Evolutionary conservation across 176 grass and related monocot genomes (phyloP).

Genomic region (Cenchrus purpureus): DNA sequence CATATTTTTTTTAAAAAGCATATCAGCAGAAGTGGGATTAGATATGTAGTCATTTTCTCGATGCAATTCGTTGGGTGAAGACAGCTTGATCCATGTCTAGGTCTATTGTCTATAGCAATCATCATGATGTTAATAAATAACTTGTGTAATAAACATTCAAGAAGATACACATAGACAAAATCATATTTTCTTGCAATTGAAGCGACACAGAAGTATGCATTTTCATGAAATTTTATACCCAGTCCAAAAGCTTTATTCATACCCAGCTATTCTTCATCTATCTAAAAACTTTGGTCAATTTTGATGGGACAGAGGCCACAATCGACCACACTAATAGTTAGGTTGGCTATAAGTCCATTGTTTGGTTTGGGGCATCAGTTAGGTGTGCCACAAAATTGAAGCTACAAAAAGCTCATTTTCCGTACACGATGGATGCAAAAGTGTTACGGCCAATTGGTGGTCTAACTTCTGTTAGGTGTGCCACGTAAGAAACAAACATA

Average conservation of each 20-base stretch:
- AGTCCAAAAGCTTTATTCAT: slow-evolving; percentile 1
- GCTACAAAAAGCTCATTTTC: slow-evolving; percentile 39
- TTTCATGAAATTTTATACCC: slow-evolving; percentile 27
- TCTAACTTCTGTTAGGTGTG: slow-evolving; percentile 38
- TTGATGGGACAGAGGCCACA: slow-evolving; percentile 23
- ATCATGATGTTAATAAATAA: slow-evolving; percentile 32
- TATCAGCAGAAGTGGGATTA: slow-evolving; percentile 28
- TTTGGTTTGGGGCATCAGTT: slow-evolving; percentile 35
- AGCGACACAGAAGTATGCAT: slow-evolving; percentile 27
- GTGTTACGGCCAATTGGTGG: slow-evolving; percentile 37
- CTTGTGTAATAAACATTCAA: not conserved
- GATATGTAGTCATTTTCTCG: slow-evolving; percentile 29
- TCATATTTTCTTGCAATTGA: slow-evolving; percentile 24
- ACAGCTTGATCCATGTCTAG: not conserved
- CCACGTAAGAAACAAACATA: slow-evolving; percentile 21
- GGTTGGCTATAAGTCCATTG: not conserved
- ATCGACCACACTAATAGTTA: slow-evolving; percentile 10
- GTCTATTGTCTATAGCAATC: slow-evolving; percentile 27
- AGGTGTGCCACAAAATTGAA: slow-evolving; percentile 48
- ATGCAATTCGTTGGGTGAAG: slow-evolving; percentile 28
- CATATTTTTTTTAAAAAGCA: slow-evolving; percentile 13
- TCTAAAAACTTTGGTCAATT: not conserved
- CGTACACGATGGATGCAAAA: slow-evolving; percentile 31
- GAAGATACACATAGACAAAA: not conserved
- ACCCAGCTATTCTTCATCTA: slow-evolving; percentile 7